These are phyloP conservation scores for Hortaea sp. DNA, from an alignment of 2,329 filamentous ascomycete genomes.

Conservation along the genomic window DNA sequence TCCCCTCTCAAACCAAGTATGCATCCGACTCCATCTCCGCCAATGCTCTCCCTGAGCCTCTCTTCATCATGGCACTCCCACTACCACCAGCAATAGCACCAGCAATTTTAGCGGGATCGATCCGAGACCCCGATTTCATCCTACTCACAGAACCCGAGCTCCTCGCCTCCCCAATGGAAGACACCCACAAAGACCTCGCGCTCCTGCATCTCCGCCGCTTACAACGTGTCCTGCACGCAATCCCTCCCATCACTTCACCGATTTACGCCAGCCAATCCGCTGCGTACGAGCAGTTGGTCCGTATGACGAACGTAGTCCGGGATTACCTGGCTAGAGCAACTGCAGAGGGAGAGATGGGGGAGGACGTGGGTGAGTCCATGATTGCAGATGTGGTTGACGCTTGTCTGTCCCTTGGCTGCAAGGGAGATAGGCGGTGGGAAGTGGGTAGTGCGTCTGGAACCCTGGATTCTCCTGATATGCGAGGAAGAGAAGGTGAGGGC, in stretches of 20 bases:
- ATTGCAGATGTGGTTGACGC: slow-evolving; percentile 9
- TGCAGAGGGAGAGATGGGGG: slow-evolving; percentile 1
- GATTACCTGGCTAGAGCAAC: neutral
- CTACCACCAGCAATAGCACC: too few species aligned
- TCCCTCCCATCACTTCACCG: too few species aligned
- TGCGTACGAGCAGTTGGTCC: slow-evolving; percentile 10
- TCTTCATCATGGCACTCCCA: too few species aligned
- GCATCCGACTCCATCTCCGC: too few species aligned
- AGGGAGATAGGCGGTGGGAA: too few species aligned
- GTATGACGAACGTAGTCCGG: slow-evolving; percentile 6
- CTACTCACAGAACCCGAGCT: slow-evolving; percentile 1
- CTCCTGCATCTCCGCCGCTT: slow-evolving; percentile 6
- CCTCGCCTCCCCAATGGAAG: slow-evolving; percentile 4
- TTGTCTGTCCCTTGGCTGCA: neutral
- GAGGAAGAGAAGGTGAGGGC: neutral
- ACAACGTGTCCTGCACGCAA: neutral
- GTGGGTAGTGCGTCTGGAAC: too few species aligned
- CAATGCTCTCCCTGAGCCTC: too few species aligned
- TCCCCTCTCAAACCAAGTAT: too few species aligned
- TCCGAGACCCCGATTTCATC: too few species aligned
- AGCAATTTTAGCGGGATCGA: too few species aligned
- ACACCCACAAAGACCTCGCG: slow-evolving; percentile 9
- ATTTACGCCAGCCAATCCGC: neutral
- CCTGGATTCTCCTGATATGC: neutral
- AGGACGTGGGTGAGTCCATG: slow-evolving; percentile 3